Evolutionary conservation across 2,329 filamentous ascomycete species (phyloP).

Genomic region (Aspergillus fischeri): DNA sequence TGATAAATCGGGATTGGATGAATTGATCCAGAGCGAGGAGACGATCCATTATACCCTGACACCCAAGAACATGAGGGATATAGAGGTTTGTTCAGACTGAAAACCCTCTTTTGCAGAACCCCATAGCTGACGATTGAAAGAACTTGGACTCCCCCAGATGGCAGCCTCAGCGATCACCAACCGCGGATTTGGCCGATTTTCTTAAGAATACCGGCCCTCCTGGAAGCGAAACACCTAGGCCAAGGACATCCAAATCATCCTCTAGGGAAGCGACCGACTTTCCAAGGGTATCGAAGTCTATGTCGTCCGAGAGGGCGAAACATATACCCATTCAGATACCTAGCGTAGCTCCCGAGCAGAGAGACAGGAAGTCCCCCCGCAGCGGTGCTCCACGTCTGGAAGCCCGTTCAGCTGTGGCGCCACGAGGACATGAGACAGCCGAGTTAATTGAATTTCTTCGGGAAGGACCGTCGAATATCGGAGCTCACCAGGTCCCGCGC

Average conservation of each 20-base stretch:
- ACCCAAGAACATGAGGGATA: conserved; percentile 71
- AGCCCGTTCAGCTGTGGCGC: conserved; percentile 66
- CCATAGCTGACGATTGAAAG: conserved; percentile 12
- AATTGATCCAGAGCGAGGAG: conserved; percentile 75
- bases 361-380: conserved; percentile 17
- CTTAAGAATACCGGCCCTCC: conserved; percentile 34
- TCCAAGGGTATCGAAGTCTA: conserved; percentile 16
- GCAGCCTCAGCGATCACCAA: conserved; percentile 29
- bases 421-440: conserved; percentile 64
- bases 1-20: conserved; percentile 67
- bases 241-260: conserved; percentile 19
- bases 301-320: conserved; percentile 21
- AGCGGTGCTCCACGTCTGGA: conserved; percentile 51
- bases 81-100: conserved; percentile 55
- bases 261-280: conserved; percentile 15
- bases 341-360: conserved; percentile 14
- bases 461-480: conserved; percentile 66
- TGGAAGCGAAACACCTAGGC: conserved; percentile 18
- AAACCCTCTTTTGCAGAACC: background rate
- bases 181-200: conserved; percentile 36
- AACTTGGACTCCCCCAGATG: conserved; percentile 33
- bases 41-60: conserved; percentile 81
- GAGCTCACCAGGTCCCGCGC: conserved; percentile 70
- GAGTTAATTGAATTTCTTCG: conserved; percentile 96
- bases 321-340: conserved; percentile 20